Conservation (phyloP, 306 rosid genomes). For the Alnus glutinosa region DNA sequence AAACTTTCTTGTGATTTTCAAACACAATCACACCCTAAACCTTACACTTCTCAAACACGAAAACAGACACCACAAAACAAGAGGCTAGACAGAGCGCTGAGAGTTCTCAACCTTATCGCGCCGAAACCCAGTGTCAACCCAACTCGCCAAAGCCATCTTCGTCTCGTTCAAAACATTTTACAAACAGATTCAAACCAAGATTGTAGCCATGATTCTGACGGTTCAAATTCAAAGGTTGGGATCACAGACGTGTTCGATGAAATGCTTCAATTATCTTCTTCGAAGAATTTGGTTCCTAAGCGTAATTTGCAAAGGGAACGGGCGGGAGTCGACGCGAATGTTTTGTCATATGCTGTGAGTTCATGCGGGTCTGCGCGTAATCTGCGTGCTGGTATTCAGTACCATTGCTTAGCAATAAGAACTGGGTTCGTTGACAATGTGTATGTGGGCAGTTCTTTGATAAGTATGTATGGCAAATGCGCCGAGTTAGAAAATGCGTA, state of each 20-base stretch:
- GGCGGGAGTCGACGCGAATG: conserved; percentile 38
- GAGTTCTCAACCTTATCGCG: conserved; percentile 53
- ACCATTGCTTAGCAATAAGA: conserved; percentile 65
- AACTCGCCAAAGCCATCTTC: conserved; percentile 56
- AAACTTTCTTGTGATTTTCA: conserved; percentile 1
- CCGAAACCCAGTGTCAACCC: conserved; percentile 31
- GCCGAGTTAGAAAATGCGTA: conserved; percentile 47
- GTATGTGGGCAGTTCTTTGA: conserved; percentile 76
- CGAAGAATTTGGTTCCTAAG: conserved; percentile 17
- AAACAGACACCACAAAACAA: conserved; percentile 23
- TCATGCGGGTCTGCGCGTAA: conserved; percentile 54
- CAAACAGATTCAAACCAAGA: conserved; percentile 24
- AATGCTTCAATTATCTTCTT: conserved; percentile 28
- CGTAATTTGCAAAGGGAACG: conserved; percentile 30
- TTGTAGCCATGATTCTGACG: conserved; percentile 5
- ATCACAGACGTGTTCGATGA: conserved; percentile 20
- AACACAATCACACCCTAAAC: conserved; percentile 19
- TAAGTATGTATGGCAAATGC: conserved; percentile 64
- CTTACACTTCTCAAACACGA: conserved; percentile 34
- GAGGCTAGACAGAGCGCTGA: conserved; percentile 38
- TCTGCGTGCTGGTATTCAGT: conserved; percentile 55
- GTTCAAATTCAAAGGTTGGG: conserved; percentile 12
- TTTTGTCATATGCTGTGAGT: conserved; percentile 58
- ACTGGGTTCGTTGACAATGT: conserved; percentile 65
- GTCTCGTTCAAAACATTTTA: conserved; percentile 55